Evolutionary conservation across 2,329 filamentous ascomycete genomes (phyloP), one percentile per base, ranked within the genome.

Genomic region (Calonectria honghensis): DNA sequence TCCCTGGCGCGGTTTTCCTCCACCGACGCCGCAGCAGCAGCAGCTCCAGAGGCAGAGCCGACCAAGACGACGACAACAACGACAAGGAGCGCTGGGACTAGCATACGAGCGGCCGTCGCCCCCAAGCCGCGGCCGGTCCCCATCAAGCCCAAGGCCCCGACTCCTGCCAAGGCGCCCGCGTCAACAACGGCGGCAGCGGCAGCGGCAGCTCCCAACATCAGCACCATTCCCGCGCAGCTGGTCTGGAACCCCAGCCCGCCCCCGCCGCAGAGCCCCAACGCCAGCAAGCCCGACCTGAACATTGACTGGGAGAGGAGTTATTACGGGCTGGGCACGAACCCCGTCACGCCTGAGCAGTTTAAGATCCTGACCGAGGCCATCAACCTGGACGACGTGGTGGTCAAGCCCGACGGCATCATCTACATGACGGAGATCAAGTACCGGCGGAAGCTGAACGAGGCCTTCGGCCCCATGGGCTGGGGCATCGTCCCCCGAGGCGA

Each of bases 351-450:
- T 59, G 93, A 96, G 85, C 91, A 93, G 68, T 90, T 91, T 13
- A 89, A 92, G 20, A 89, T 95, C 27, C 89, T 98, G 61, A 90
- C 94, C 76, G 88, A 91, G 72, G 92, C 93, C 2, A 84, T 98
- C 16, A 87, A 92, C 69, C 86, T 90, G 0, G 90, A 93, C 63
- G 96, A 98, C 85, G 93, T 99, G 70, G 97, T 99, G 88, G 94
- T 99, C 83, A 99, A 99, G 88, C 96, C 97, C 39, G 97, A 99
- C 87, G 97, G 97, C 41, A 96, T 99, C 79, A 89, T 98, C 74
- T 99, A 98, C 84, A 89, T 99, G 73, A 97, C 97, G 16, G 97
- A 99, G 89, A 98, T 99, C 89, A 98, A 98, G 87, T 99, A 99
- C 87, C 89, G 97, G 57, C 89, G 96, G 76, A 96, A 98, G 77